Conservation (phyloP, 2,329 filamentous ascomycete species). For the Leptographium flavum region DNA sequence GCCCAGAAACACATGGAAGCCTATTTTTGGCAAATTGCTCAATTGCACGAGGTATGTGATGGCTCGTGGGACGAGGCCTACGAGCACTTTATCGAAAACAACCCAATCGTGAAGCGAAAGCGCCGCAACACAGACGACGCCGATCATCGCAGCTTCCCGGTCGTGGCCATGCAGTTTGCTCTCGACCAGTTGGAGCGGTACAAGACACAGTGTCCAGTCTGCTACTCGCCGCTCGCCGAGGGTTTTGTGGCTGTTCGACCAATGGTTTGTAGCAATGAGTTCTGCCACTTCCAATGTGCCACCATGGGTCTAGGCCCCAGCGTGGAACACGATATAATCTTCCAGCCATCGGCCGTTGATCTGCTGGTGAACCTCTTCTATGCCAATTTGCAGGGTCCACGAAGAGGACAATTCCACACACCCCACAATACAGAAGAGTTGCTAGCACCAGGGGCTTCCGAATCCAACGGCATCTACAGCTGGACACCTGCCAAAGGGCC, state of each 20-base stretch:
- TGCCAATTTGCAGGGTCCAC: constrained; percentile 24
- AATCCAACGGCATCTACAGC: not conserved
- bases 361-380: constrained; percentile 76
- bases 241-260: constrained; percentile 60
- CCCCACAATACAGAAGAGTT: not conserved
- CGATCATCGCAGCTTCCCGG: constrained; percentile 38
- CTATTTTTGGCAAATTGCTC: constrained; percentile 48
- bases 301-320: constrained; percentile 71
- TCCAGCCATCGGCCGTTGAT: constrained; percentile 72
- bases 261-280: constrained; percentile 58
- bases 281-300: constrained; percentile 86
- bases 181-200: constrained; percentile 66
- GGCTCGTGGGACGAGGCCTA: constrained; percentile 59
- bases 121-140: too few species aligned
- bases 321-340: constrained; percentile 70
- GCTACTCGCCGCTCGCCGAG: constrained; percentile 52
- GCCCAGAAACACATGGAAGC: constrained; percentile 54
- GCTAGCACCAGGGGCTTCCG: not conserved
- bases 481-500: not conserved
- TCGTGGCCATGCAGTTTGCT: constrained; percentile 58
- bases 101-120: not conserved
- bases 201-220: constrained; percentile 77
- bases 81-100: constrained; percentile 7
- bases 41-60: constrained; percentile 34
- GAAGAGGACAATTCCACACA: too few species aligned